These are phyloP conservation scores for Ziziphus jujuba DNA, from an alignment of 306 rosid species.

Conservation along the genomic window DNA sequence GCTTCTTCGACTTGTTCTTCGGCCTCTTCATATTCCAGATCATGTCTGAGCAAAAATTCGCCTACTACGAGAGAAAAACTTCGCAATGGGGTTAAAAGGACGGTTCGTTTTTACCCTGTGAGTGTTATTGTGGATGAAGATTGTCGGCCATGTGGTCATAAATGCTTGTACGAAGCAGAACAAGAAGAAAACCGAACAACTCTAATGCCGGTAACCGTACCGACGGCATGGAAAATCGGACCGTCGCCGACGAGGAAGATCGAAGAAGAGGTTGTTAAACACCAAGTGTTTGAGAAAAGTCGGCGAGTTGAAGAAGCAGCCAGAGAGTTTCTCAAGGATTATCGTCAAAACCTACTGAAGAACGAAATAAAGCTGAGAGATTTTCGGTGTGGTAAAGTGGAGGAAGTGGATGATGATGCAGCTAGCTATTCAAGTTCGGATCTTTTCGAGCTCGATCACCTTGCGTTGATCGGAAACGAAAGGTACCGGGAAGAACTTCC, in stretches of 20 bases:
- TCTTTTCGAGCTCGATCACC: slow-evolving; percentile 92
- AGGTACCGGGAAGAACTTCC: slow-evolving; percentile 80
- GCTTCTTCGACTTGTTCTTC: slow-evolving; percentile 69
- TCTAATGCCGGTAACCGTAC: slow-evolving; percentile 37
- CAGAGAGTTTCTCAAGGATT: slow-evolving; percentile 53
- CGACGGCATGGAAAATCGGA: slow-evolving; percentile 69
- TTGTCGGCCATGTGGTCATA: slow-evolving; percentile 58
- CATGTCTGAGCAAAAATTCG: slow-evolving; percentile 75
- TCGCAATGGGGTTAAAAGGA: slow-evolving; percentile 54
- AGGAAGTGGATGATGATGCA: slow-evolving; percentile 52
- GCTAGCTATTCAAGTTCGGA: slow-evolving; percentile 89
- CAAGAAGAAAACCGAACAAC: slow-evolving; percentile 24
- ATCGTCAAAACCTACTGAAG: slow-evolving; percentile 43
- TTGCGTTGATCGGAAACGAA: slow-evolving; percentile 37
- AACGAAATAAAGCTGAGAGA: slow-evolving; percentile 40
- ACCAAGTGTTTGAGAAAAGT: slow-evolving; percentile 32
- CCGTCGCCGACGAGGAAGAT: slow-evolving; percentile 31
- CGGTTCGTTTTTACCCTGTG: slow-evolving; percentile 77
- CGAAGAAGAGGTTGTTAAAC: slow-evolving; percentile 30
- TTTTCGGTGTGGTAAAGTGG: slow-evolving; percentile 11
- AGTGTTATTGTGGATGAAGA: slow-evolving; percentile 77
- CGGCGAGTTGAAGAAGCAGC: slow-evolving; percentile 42
- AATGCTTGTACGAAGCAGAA: slow-evolving; percentile 47
- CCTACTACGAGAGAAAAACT: slow-evolving; percentile 50
- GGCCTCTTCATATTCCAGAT: slow-evolving; percentile 68